Evolutionary conservation across 2,329 filamentous ascomycete genomes (phyloP), one percentile per base, ranked within the genome.

Genomic region (Botryotinia calthae): DNA sequence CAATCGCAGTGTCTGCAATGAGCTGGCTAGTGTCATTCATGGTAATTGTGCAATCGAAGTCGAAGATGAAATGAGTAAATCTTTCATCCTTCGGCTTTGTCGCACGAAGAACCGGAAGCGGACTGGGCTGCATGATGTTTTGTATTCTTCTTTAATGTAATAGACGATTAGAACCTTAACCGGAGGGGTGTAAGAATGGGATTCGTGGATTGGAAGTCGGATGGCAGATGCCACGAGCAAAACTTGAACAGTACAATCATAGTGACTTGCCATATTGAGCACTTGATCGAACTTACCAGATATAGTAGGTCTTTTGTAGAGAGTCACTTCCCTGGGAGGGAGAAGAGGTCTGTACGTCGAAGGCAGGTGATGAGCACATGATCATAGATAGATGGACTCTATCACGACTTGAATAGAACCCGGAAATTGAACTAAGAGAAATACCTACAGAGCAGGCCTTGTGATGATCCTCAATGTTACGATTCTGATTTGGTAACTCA

Each of bases 11-110:
- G 9, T 75, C 54, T 64, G 74, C 74, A 31, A 81, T 61, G 6
- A 70, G 62, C 6, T 58, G 62, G 4, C 78, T 79, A 7, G 80
- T 81, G 63, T 81, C 80, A 68, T 76, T 74, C 9, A 69, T 76
- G 37, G 80, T 81, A 61, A 81, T 79, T n/a, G 80, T 81, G 18
- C 77, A 76, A 31, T 81, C 79, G 63, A 81, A 81, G 71, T 81
- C 79, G 42, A 81, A 73, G 68, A 81, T 75, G 71, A 77, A 76
- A 56, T 68, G 65, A 42, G 48, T 68, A 14, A 51, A n/a, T 34
- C 20, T 25, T 46, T 48, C n/a, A 28, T 65, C 62, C 37, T 10
- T 48, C 62, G 42, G 42, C 10, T 44, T 18, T 34, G 44, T 31
- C 18, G 42, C 22, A 20, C 46, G 16, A 67, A 54, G 34, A 40